A percentile compares a stretch with the other conserved stretches of the same genome.
phyloP scores from a whole-genome alignment of 1,139 yeast genomes.

The Pneumocystis sp. region DNA sequence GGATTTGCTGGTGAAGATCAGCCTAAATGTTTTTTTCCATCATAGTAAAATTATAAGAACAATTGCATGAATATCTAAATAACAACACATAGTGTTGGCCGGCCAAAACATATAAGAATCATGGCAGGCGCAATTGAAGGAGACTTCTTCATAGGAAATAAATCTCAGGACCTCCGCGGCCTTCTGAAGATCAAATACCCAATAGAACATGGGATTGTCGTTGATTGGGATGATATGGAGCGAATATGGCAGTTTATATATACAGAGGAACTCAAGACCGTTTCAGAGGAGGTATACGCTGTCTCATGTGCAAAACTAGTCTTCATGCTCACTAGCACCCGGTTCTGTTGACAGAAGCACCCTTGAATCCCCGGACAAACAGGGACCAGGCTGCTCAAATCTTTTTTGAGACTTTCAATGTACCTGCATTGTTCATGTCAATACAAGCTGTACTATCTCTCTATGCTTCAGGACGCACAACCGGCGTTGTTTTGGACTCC shows the following conservation, averaged over 20 bases:
- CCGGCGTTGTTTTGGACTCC: constrained; percentile 75
- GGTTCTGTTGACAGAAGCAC: constrained; percentile 74
- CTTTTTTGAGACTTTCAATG: constrained; percentile 65
- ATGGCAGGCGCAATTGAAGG: constrained; percentile 69
- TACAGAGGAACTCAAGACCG: constrained; percentile 45
- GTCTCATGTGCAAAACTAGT: too few species aligned
- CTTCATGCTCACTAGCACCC: constrained; percentile 42
- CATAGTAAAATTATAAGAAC: constrained; percentile 24
- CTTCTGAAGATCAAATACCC: constrained; percentile 57
- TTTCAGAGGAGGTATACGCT: constrained; percentile 35
- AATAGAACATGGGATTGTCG: constrained; percentile 65
- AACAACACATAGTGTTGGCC: constrained; percentile 40
- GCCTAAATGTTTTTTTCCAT: constrained; percentile 44
- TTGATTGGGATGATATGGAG: constrained; percentile 80
- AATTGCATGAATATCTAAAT: background rate
- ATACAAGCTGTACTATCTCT: constrained; percentile 74
- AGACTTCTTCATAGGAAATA: constrained; percentile 53
- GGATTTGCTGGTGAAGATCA: constrained; percentile 88
- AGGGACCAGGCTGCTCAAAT: constrained; percentile 63
- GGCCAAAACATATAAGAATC: constrained; percentile 67
- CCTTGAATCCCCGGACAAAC: constrained; percentile 59
- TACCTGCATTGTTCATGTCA: constrained; percentile 75
- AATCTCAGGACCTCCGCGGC: constrained; percentile 66
- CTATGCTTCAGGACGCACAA: constrained; percentile 80
- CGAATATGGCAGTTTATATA: constrained; percentile 54